A percentile compares a stretch with the other conserved stretches of the same genome.
Evolutionary conservation across 1,284 basidiomycete species (phyloP).

Genomic region (Malassezia japonica): DNA sequence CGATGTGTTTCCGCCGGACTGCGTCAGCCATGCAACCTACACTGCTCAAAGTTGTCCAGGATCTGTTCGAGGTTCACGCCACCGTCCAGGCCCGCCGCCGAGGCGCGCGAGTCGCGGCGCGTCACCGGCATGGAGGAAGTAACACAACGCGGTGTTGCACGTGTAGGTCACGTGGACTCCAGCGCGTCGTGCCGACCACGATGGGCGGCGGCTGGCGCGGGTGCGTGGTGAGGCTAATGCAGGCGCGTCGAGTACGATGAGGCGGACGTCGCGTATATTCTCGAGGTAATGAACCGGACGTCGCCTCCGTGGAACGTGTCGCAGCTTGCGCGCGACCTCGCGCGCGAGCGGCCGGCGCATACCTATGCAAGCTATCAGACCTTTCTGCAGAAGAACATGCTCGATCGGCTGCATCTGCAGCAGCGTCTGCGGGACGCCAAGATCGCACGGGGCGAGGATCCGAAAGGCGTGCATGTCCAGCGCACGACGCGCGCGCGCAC

Average conservation of each 20-base stretch:
- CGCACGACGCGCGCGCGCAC: neutral
- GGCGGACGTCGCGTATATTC: constrained; percentile 15
- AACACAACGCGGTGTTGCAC: constrained; percentile 8
- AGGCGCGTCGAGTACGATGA: constrained; percentile 1
- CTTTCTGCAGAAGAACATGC: constrained; percentile 25
- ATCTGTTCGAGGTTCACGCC: constrained; percentile 34
- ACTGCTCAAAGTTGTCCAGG: constrained; percentile 41
- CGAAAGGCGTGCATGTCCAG: neutral
- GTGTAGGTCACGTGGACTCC: neutral
- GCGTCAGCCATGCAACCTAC: constrained; percentile 20
- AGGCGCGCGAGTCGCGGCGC: constrained; percentile 19
- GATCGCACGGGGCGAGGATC: neutral
- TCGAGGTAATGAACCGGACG: constrained; percentile 20
- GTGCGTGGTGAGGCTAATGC: neutral
- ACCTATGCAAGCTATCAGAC: constrained; percentile 25
- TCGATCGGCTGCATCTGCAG: neutral
- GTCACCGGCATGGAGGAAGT: constrained; percentile 10
- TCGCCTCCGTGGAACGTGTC: constrained; percentile 24
- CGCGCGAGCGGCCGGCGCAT: constrained; percentile 18
- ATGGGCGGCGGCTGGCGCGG: constrained; percentile 2
- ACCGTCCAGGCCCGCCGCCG: constrained; percentile 10
- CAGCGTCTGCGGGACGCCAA: neutral
- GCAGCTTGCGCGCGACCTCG: constrained; percentile 21
- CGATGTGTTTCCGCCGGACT: constrained; percentile 39
- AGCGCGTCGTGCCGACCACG: neutral